Conservation (phyloP, 2,329 filamentous ascomycete species). For the Pezizomycotina sp. region DNA sequence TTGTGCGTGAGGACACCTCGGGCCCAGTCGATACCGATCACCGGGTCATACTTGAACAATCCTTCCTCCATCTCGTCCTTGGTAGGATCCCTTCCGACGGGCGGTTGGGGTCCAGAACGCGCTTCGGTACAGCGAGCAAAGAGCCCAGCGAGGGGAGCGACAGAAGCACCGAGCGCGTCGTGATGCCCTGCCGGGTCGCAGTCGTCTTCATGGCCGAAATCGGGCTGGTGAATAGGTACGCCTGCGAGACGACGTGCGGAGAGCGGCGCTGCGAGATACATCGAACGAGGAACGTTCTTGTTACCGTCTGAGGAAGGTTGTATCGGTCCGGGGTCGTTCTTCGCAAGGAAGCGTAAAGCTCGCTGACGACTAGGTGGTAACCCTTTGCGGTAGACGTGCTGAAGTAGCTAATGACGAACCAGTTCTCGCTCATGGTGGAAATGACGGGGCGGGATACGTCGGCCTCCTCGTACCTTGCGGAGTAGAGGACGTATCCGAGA, state of each 20-base stretch:
- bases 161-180: conserved; percentile 62
- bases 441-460: conserved; percentile 58
- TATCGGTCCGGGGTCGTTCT: conserved; percentile 73
- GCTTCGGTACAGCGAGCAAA: conserved; percentile 63
- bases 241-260: conserved; percentile 62
- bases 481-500: conserved; percentile 69
- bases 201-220: conserved; percentile 68
- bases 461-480: conserved; percentile 53
- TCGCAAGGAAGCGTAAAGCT: conserved; percentile 73
- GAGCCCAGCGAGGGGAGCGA: conserved; percentile 45
- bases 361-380: conserved; percentile 69
- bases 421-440: conserved; percentile 78
- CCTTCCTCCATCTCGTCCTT: conserved; percentile 69
- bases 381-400: conserved; percentile 48
- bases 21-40: conserved; percentile 61
- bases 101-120: conserved; percentile 66
- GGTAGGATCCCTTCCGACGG: conserved; percentile 68
- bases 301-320: conserved; percentile 42
- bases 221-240: conserved; percentile 64
- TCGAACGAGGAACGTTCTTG: no score
- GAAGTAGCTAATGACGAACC: conserved; percentile 76
- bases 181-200: conserved; percentile 82
- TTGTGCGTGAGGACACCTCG: conserved; percentile 65
- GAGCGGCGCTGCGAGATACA: conserved; percentile 42
- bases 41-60: conserved; percentile 55